Evolutionary conservation across 2,329 filamentous ascomycete species (phyloP).

Genomic region (Eutypella sp.): DNA sequence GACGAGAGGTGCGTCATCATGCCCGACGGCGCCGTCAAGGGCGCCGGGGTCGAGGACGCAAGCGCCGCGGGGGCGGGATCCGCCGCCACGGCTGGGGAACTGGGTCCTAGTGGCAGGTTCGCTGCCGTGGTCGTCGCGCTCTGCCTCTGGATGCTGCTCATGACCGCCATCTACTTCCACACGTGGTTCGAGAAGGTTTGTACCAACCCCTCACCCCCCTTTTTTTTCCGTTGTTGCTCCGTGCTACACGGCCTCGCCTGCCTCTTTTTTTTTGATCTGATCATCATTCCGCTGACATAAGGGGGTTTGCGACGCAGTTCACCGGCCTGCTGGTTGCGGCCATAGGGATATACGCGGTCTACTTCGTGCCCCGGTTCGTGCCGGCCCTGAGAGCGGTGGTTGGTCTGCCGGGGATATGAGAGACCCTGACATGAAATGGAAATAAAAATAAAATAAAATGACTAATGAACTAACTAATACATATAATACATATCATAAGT

Average conservation of each 20-base stretch:
- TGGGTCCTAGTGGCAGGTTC: slow-evolving; percentile 49
- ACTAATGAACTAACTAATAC: too few species aligned
- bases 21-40: slow-evolving; percentile 60
- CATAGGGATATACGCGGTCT: slow-evolving; percentile 43
- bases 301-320: slow-evolving; percentile 31
- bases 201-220: background rate
- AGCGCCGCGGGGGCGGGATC: slow-evolving; percentile 5
- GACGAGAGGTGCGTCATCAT: slow-evolving; percentile 66
- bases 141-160: slow-evolving; percentile 92
- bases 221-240: background rate
- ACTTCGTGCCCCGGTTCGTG: slow-evolving; percentile 47
- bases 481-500: too few species aligned
- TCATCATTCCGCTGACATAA: slow-evolving; percentile 17
- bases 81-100: slow-evolving; percentile 23
- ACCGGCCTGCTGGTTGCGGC: slow-evolving; percentile 49
- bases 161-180: slow-evolving; percentile 98
- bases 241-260: background rate
- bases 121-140: slow-evolving; percentile 61
- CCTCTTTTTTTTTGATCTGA: too few species aligned
- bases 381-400: slow-evolving; percentile 40
- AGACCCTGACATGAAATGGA: too few species aligned
- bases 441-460: too few species aligned
- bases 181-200: slow-evolving; percentile 95
- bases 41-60: slow-evolving; percentile 44
- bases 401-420: slow-evolving; percentile 47